Evolutionary conservation across 176 grass and related monocot species (phyloP).

Genomic region (Triticum timopheevii): DNA sequence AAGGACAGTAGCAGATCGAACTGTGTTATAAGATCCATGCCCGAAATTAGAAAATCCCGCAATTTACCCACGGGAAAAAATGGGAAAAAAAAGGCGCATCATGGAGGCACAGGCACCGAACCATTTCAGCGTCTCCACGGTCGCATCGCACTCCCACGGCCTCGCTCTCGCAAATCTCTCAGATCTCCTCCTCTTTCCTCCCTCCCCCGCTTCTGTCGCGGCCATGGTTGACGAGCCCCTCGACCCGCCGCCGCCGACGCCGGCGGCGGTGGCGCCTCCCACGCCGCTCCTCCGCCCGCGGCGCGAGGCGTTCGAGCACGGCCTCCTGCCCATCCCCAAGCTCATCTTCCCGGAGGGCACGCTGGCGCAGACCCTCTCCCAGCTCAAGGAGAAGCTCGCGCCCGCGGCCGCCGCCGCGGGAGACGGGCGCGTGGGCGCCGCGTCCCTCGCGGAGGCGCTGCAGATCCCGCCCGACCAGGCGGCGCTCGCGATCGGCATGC

Average conservation of each 20-base stretch:
- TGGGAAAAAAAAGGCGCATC: not conserved
- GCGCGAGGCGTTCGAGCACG: conserved; percentile 88
- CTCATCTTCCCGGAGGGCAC: conserved; percentile 81
- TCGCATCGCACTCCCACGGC: not conserved
- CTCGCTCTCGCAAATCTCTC: not conserved
- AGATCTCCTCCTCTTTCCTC: conserved; percentile 20
- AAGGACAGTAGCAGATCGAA: not conserved
- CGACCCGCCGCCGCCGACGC: conserved; percentile 40
- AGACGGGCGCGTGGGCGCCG: conserved; percentile 48
- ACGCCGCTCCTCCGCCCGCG: conserved; percentile 62
- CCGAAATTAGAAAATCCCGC: not conserved
- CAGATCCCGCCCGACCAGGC: conserved; percentile 88
- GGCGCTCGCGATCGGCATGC: conserved; percentile 65
- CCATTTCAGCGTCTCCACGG: conserved; percentile 7
- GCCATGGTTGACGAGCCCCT: conserved; percentile 55
- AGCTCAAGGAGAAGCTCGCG: conserved; percentile 66
- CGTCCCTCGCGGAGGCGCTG: conserved; percentile 59
- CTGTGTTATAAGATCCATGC: not conserved
- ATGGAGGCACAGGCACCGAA: not conserved
- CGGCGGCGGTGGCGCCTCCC: not conserved
- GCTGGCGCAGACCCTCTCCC: conserved; percentile 56
- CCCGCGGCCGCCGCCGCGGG: conserved; percentile 11
- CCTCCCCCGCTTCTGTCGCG: conserved; percentile 31
- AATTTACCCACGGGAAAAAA: conserved; percentile 10
- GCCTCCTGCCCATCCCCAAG: conserved; percentile 86